Evolutionary conservation across 176 grass and related monocot species (phyloP), one percentile per base, ranked within the genome.

Genomic region (Eragrostis curvula): DNA sequence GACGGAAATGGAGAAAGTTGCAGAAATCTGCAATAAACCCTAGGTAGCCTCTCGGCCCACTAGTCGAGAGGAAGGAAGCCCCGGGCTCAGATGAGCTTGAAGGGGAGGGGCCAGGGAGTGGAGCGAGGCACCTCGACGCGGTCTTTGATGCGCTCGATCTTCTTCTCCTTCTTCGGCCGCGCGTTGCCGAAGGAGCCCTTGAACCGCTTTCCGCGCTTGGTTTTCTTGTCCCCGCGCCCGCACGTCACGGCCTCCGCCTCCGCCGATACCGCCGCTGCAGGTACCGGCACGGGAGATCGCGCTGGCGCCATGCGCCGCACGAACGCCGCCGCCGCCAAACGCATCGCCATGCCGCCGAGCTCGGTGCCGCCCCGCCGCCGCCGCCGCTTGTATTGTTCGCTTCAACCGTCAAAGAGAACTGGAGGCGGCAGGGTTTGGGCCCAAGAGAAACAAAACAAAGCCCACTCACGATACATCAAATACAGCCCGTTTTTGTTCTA

Each of bases 131-230:
- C 97, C 93, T 99, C 97, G 63, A 99, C 74, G 8, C 93, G 93
- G 84, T 99, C 97, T 87, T 99, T 99, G 85, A 99, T 99, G 79
- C 97, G 90, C 85, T 92, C 89, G 47, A 96, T 94, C 91, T 90
- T 94, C 85, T 93, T 93, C 68, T 96, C 91, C 85, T 68, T 55
- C 89, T 99, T 99, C 50, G 87, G 89, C 69, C 97, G 84, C 32
- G 91, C 85, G 83, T 96, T 99, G 27, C 93, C 93, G 71, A 52
- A 99, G 82, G 97, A 99, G 17, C 97, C 97, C 87, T 96, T 99
- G 91, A 99, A 99, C 65, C 97, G 85, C 89, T 99, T 99, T 87
- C 97, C 97, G 67, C 87, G 77, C 81, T 94, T 94, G 86, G 95
- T 98, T 83, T 85, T 98, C 86, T 98, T 95, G 88, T 98, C 95